Percentiles rank a stretch among this genome's conserved stretches.
These are phyloP conservation scores for Mariannaea elegans DNA, from an alignment of 2,329 filamentous ascomycete species.

Conservation along the genomic window DNA sequence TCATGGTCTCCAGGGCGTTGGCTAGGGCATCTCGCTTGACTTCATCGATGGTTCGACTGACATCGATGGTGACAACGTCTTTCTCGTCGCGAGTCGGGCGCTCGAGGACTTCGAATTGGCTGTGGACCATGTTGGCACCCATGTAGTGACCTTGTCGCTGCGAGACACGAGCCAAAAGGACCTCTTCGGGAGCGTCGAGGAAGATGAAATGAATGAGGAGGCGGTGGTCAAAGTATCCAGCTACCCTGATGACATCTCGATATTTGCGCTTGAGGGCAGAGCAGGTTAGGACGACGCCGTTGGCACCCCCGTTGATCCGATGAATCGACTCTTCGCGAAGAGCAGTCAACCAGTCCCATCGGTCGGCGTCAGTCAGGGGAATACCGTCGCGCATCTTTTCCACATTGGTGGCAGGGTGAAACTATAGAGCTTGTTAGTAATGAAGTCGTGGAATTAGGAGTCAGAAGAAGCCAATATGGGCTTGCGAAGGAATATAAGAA, in stretches of 20 bases:
- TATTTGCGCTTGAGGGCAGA: slow-evolving; percentile 97
- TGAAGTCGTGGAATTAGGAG: not conserved
- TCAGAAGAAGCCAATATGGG: not conserved
- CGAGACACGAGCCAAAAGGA: slow-evolving; percentile 79
- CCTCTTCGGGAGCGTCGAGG: slow-evolving; percentile 78
- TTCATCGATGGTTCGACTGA: slow-evolving; percentile 64
- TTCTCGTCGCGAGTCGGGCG: slow-evolving; percentile 75
- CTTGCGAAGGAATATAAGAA: not conserved
- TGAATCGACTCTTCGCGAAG: slow-evolving; percentile 74
- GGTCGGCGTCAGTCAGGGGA: slow-evolving; percentile 89
- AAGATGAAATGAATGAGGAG: slow-evolving; percentile 94
- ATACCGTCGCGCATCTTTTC: slow-evolving; percentile 89
- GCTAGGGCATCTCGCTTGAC: slow-evolving; percentile 69
- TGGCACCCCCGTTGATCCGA: slow-evolving; percentile 63
- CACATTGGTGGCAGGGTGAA: slow-evolving; percentile 80
- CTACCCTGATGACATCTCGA: slow-evolving; percentile 87
- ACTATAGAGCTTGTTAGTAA: slow-evolving; percentile 58
- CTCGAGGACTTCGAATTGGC: slow-evolving; percentile 90
- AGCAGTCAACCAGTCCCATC: slow-evolving; percentile 94
- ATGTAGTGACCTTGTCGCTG: slow-evolving; percentile 88
- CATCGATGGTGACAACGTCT: slow-evolving; percentile 78
- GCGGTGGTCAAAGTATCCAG: slow-evolving; percentile 76
- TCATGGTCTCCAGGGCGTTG: slow-evolving; percentile 64
- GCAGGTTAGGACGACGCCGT: slow-evolving; percentile 93
- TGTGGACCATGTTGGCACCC: slow-evolving; percentile 94